phyloP scores from a whole-genome alignment of 2,329 filamentous ascomycete species.

The Colletotrichum viniferum region DNA sequence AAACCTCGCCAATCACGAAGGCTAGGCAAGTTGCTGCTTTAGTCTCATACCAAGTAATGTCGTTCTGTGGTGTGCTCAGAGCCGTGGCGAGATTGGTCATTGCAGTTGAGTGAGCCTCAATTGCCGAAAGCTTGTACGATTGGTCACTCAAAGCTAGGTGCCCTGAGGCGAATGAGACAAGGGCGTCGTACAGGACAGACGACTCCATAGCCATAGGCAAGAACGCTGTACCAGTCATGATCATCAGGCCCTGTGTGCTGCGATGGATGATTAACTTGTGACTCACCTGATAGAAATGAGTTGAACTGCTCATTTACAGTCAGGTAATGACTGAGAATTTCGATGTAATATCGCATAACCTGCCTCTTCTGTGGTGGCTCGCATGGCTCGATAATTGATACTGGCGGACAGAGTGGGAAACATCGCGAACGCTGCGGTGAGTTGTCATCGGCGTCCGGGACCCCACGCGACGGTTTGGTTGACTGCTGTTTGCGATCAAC shows the following conservation, averaged over 20 bases:
- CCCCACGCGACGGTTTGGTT: neutral
- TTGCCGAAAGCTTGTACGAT: neutral
- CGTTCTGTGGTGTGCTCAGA: neutral
- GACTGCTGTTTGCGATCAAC: neutral
- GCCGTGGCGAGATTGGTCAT: slow-evolving; percentile 9
- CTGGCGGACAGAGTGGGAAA: neutral
- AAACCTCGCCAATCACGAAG: slow-evolving; percentile 16
- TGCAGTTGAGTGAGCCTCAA: slow-evolving; percentile 12
- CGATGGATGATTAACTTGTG: neutral
- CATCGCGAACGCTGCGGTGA: neutral
- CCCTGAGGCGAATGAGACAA: slow-evolving; percentile 14
- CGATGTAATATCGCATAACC: slow-evolving; percentile 15
- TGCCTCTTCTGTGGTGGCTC: slow-evolving; percentile 12
- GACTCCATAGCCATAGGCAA: slow-evolving; percentile 24
- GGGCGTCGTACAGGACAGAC: slow-evolving; percentile 14
- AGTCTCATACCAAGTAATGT: slow-evolving; percentile 15
- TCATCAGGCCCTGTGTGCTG: neutral
- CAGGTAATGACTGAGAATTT: slow-evolving; percentile 9
- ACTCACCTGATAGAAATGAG: slow-evolving; percentile 13
- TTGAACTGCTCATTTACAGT: slow-evolving; percentile 17
- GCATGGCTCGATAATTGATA: neutral
- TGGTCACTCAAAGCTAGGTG: slow-evolving; percentile 14
- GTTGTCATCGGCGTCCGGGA: neutral
- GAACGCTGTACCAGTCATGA: neutral
- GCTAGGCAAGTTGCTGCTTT: slow-evolving; percentile 19